These are phyloP conservation scores for Neonectria neomacrospora DNA, from an alignment of 2,329 filamentous ascomycete genomes.

Conservation along the genomic window DNA sequence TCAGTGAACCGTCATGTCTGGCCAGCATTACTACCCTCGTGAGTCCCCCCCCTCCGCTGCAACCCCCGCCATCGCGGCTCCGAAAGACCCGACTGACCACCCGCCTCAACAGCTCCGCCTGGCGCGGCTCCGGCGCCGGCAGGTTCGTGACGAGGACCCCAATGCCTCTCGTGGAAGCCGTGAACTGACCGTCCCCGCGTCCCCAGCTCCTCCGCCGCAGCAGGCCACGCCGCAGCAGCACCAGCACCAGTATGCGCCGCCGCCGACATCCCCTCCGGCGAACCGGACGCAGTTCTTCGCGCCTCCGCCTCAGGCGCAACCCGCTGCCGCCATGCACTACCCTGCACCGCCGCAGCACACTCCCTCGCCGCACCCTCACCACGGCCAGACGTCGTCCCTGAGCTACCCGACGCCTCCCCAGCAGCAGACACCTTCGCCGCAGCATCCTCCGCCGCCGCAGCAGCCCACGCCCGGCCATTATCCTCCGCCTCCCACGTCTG, in stretches of 20 bases:
- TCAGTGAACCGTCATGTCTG: slow-evolving; percentile 50
- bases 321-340: slow-evolving; percentile 46
- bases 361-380: slow-evolving; percentile 48
- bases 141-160: slow-evolving; percentile 40
- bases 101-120: slow-evolving; percentile 53
- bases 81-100: slow-evolving; percentile 34
- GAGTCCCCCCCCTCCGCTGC: slow-evolving; percentile 38
- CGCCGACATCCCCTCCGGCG: slow-evolving; percentile 60
- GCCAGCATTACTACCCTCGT: slow-evolving; percentile 61
- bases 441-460: slow-evolving; percentile 29
- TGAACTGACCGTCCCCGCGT: slow-evolving; percentile 29
- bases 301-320: slow-evolving; percentile 52
- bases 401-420: slow-evolving; percentile 33
- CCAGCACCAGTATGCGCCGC: slow-evolving; percentile 57
- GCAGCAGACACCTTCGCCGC: slow-evolving; percentile 27
- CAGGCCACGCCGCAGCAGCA: slow-evolving; percentile 34
- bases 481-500: slow-evolving; percentile 36
- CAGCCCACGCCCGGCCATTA: slow-evolving; percentile 41
- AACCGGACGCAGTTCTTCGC: slow-evolving; percentile 59
- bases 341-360: slow-evolving; percentile 48
- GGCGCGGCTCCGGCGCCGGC: slow-evolving; percentile 46
- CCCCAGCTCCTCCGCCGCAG: slow-evolving; percentile 37
- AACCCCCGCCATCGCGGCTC: slow-evolving; percentile 8
- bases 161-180: neutral
- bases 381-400: neutral